phyloP scores from a whole-genome alignment of 1,284 basidiomycete species.

The Schizophyllum amplum region DNA sequence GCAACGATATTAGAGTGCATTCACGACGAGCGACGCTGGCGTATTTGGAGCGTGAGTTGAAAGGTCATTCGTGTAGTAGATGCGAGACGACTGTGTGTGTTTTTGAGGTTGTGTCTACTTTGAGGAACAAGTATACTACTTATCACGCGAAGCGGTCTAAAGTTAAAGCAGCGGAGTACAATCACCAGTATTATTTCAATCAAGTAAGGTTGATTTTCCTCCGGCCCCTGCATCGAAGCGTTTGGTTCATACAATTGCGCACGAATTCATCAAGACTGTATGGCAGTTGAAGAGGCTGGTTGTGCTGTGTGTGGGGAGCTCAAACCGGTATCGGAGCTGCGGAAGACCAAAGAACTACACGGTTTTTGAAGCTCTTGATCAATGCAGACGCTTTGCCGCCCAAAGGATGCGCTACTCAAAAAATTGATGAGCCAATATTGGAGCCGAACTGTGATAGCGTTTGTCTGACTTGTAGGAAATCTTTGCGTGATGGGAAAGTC shows the following conservation, averaged over 20 bases:
- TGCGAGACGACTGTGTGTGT: no score
- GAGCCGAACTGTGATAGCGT: neutral
- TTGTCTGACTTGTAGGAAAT: neutral
- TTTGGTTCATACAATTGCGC: neutral
- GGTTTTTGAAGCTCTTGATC: neutral
- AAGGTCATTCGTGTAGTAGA: no score
- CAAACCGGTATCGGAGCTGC: neutral
- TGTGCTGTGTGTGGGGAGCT: neutral
- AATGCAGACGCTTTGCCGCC: neutral
- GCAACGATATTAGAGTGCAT: no score
- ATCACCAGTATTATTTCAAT: no score
- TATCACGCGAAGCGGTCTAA: no score
- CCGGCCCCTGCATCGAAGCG: neutral
- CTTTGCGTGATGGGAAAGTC: neutral
- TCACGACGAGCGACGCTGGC: no score
- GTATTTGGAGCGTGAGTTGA: no score
- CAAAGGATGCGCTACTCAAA: neutral
- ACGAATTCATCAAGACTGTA: neutral
- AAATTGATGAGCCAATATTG: neutral
- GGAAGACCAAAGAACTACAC: neutral
- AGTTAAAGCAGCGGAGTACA: no score
- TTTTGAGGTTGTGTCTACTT: no score
- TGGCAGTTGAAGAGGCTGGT: neutral
- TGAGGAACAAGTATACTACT: no score
- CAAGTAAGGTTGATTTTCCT: no score